Evolutionary conservation across 1,139 yeast species (phyloP), one percentile per base, ranked within the genome.

Genomic region (Kluyveromyces sp.): DNA sequence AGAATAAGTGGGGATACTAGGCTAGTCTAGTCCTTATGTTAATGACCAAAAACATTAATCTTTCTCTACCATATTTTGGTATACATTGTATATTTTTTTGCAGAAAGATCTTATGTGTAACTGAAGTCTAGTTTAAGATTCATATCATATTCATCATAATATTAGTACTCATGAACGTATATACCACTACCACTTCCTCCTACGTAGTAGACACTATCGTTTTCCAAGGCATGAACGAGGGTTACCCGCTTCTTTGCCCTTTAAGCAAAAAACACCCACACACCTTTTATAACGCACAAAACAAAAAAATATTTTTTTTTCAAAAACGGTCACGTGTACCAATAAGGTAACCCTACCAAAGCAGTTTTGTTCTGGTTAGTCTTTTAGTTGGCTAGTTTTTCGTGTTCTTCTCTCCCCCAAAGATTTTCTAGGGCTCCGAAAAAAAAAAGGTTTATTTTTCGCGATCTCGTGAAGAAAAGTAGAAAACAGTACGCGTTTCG

Each of bases 81-180:
- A 8, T 27, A 4, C 7, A 27, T 37, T 37, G 8, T 8, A 26
- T 26, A 10, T 28, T 37, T 37, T 37, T 37, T 27, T 6, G 10
- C 30, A 25, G 31, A 37, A 37, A 37, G 15, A 25, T 10, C 27
- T 25, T 10, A 10, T 37, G 30, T 37, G 39, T 37, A 37, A 28
- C 39, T 7, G 39, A 26, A 26, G 39, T 37, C 31, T 37, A 37
- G 39, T 37, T 37, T 35, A 34, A 34, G 36, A 34, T 34, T 34
- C 36, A 15, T 34, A n/a, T 25, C 7, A 34, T 34, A 34, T 34
- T 31, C 33, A 7, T 7, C 33, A 7, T 10, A 7, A 31, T 31
- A 31, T 25, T 35, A 35, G 8, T 10, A 33, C 15, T 33, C 34
- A 33, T 33, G 15, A 10, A 10, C 34, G 15, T 33, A 33, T 33